Conservation (phyloP, 2,329 filamentous ascomycete genomes). For the Capronia coronata region DNA sequence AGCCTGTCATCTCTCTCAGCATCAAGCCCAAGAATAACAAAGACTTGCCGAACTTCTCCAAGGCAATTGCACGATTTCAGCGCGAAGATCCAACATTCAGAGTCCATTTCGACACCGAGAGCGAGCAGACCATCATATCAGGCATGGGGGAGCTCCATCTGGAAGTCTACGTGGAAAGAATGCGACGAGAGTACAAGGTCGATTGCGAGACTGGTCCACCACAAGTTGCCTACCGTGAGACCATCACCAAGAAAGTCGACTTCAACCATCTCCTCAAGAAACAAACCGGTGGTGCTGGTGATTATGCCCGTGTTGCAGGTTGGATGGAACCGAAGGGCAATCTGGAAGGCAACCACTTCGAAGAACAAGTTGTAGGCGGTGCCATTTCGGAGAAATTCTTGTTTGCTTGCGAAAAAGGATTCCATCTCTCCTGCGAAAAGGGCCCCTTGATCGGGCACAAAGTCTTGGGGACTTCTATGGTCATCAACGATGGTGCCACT, state of each 20-base stretch:
- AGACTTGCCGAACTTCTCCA: constrained; percentile 90
- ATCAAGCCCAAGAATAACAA: constrained; percentile 93
- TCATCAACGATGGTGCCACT: constrained; percentile 91
- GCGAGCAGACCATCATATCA: constrained; percentile 93
- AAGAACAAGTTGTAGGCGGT: constrained; percentile 80
- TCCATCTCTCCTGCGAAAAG: constrained; percentile 72
- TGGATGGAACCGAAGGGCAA: constrained; percentile 79
- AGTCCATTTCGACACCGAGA: constrained; percentile 84
- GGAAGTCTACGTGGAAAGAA: constrained; percentile 95
- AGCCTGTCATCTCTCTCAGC: constrained; percentile 94
- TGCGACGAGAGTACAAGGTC: constrained; percentile 92
- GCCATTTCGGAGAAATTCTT: constrained; percentile 94
- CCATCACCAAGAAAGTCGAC: constrained; percentile 68
- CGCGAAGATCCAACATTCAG: constrained; percentile 97
- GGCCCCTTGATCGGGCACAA: constrained; percentile 88
- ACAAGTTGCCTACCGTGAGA: constrained; percentile 95
- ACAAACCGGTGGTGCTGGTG: constrained; percentile 90
- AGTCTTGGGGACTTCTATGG: constrained; percentile 83
- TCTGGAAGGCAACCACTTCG: constrained; percentile 71
- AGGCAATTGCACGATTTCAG: constrained; percentile 98
- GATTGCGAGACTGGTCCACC: constrained; percentile 94
- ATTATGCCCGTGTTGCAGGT: constrained; percentile 87
- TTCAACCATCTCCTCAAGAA: constrained; percentile 95
- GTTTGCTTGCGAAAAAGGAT: constrained; percentile 90
- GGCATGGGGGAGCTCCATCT: constrained; percentile 98